Percentiles rank a stretch among this genome's conserved stretches.
Conservation (phyloP, 305 asterid species). For the Solanum aculeatissimum region DNA sequence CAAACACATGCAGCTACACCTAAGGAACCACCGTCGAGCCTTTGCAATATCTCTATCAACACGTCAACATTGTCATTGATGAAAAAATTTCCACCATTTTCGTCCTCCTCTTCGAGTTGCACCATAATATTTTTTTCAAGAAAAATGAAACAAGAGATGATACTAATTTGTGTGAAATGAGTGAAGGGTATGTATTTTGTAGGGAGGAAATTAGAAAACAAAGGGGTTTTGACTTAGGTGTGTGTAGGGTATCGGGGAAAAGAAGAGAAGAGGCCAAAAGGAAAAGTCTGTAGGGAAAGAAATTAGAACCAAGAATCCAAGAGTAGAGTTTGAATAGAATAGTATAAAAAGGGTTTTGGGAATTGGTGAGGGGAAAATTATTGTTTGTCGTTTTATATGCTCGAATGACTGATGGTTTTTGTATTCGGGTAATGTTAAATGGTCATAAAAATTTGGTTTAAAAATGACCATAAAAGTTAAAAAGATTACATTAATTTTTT, state of each 20-base stretch:
- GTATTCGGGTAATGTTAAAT: no score
- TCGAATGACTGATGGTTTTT: no score
- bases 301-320: slow-evolving; percentile 10
- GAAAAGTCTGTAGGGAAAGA: slow-evolving; percentile 35
- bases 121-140: not conserved
- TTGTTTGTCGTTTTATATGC: slow-evolving; percentile 11
- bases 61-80: slow-evolving; percentile 71
- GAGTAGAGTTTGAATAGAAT: not conserved
- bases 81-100: slow-evolving; percentile 13
- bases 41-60: slow-evolving; percentile 53
- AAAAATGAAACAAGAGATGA: not conserved
- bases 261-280: slow-evolving; percentile 47
- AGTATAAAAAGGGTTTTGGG: not conserved
- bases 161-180: not conserved
- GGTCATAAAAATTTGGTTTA: no score
- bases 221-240: not conserved
- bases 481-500: no score
- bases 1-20: slow-evolving; percentile 86
- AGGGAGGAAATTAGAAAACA: not conserved
- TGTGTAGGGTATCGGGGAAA: slow-evolving; percentile 15
- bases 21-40: slow-evolving; percentile 63
- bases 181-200: not conserved
- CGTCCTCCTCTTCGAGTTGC: not conserved
- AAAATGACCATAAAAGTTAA: no score
- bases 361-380: slow-evolving; percentile 7